phyloP scores from a whole-genome alignment of 2,329 filamentous ascomycete genomes.

The Didymella glomerata region DNA sequence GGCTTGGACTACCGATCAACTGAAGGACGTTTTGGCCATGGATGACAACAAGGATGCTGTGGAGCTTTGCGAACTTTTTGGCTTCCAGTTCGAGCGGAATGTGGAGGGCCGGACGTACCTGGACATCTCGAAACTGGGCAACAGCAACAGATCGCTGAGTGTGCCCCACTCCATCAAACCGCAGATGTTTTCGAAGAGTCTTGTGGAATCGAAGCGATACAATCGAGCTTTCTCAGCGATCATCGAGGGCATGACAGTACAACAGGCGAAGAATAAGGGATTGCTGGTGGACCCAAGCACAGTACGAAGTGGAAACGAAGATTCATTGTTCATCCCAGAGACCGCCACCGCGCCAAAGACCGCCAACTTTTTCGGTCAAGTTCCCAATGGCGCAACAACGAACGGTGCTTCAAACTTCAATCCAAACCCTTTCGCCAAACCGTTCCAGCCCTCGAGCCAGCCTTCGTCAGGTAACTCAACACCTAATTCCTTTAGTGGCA shows the following conservation, averaged over 20 bases:
- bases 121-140: slow-evolving; percentile 60
- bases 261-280: slow-evolving; percentile 59
- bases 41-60: slow-evolving; percentile 64
- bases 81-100: slow-evolving; percentile 59
- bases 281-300: slow-evolving; percentile 57
- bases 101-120: slow-evolving; percentile 59
- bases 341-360: slow-evolving; percentile 17
- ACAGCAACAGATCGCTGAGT: slow-evolving; percentile 30
- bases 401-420: slow-evolving; percentile 24
- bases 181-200: slow-evolving; percentile 62
- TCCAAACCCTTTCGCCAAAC: slow-evolving; percentile 31
- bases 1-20: slow-evolving; percentile 64
- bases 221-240: slow-evolving; percentile 64
- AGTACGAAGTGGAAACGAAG: slow-evolving; percentile 37
- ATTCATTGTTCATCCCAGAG: slow-evolving; percentile 55
- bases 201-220: slow-evolving; percentile 67
- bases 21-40: slow-evolving; percentile 63
- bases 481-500: slow-evolving; percentile 26
- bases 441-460: slow-evolving; percentile 28
- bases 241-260: slow-evolving; percentile 64
- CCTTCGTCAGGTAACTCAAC: slow-evolving; percentile 3
- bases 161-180: slow-evolving; percentile 47
- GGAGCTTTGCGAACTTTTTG: slow-evolving; percentile 63
- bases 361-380: slow-evolving; percentile 28
- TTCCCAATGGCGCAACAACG: slow-evolving; percentile 6